phyloP scores from a whole-genome alignment of 1,284 basidiomycete species.

The Heterobasidion occidentale region DNA sequence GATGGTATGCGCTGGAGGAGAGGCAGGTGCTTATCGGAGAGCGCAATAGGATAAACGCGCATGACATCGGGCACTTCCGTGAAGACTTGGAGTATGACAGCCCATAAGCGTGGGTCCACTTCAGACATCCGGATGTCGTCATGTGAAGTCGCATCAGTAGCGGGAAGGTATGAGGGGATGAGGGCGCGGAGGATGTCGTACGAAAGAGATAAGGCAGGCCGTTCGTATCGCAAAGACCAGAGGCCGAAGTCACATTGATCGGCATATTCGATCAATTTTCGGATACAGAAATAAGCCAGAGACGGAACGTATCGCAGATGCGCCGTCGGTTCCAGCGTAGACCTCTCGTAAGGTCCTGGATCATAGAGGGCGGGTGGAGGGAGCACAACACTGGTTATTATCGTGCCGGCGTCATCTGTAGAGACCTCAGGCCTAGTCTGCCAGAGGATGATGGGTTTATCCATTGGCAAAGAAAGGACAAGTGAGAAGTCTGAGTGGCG shows the following conservation, averaged over 20 bases:
- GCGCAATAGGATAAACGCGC: slow-evolving; percentile 35
- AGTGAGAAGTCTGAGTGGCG: too few relatives aligned
- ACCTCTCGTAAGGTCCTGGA: slow-evolving; percentile 18
- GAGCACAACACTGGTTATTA: slow-evolving; percentile 24
- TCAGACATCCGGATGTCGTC: slow-evolving; percentile 12
- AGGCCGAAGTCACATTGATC: too few relatives aligned
- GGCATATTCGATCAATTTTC: neutral
- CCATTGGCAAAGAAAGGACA: neutral
- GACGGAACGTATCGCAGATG: slow-evolving; percentile 26
- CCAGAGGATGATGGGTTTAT: slow-evolving; percentile 20
- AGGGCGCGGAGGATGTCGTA: slow-evolving; percentile 30
- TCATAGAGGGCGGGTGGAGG: slow-evolving; percentile 13
- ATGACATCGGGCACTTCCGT: slow-evolving; percentile 39
- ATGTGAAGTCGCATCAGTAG: slow-evolving; percentile 5
- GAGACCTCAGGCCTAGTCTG: slow-evolving; percentile 10
- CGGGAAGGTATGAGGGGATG: slow-evolving; percentile 23
- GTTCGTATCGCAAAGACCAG: slow-evolving; percentile 17
- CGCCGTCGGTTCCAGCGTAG: neutral
- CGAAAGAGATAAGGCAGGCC: slow-evolving; percentile 13
- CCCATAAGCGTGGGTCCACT: slow-evolving; percentile 56
- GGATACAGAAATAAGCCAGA: slow-evolving; percentile 32
- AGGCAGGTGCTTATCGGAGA: slow-evolving; percentile 45
- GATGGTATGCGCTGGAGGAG: slow-evolving; percentile 49
- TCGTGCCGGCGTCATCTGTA: slow-evolving; percentile 29
- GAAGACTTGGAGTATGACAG: slow-evolving; percentile 49